A percentile compares a stretch with the other conserved stretches of the same genome.
These are phyloP conservation scores for Elaeis guineensis DNA, from an alignment of 176 grass and related monocot species.

Conservation along the genomic window DNA sequence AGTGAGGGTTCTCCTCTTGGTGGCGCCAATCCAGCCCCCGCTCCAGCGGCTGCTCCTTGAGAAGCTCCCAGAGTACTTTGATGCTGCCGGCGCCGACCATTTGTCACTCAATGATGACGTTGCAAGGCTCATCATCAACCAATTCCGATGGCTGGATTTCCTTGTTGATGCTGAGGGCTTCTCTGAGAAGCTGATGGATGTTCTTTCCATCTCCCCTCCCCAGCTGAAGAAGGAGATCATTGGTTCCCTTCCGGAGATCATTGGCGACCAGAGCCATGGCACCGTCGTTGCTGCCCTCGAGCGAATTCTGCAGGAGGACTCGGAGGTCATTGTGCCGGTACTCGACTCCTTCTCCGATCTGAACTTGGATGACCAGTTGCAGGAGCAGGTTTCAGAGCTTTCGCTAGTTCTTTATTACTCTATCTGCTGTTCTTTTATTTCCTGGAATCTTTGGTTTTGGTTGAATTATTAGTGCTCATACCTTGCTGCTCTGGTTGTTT, in stretches of 20 bases:
- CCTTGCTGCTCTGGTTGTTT: too few relatives aligned
- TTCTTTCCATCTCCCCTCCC: constrained; percentile 72
- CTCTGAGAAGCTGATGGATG: constrained; percentile 53
- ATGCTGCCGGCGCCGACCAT: constrained; percentile 22
- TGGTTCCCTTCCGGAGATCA: constrained; percentile 77
- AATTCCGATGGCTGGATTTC: constrained; percentile 82
- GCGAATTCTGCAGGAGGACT: constrained; percentile 68
- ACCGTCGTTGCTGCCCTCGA: constrained; percentile 49
- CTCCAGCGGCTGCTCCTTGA: constrained; percentile 73
- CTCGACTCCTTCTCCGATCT: constrained; percentile 72
- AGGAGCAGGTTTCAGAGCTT: constrained; percentile 56
- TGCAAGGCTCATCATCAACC: constrained; percentile 53
- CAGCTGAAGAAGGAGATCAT: constrained; percentile 89
- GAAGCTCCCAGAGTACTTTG: constrained; percentile 86
- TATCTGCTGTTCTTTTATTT: not conserved
- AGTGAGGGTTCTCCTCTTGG: constrained; percentile 49
- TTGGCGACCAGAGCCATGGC: constrained; percentile 63
- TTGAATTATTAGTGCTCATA: not conserved
- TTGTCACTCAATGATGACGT: constrained; percentile 60
- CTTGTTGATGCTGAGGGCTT: constrained; percentile 56
- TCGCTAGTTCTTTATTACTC: constrained; percentile 6
- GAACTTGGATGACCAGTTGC: constrained; percentile 57
- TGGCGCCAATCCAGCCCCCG: constrained; percentile 56
- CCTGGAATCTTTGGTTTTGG: constrained; percentile 6
- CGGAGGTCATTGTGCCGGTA: constrained; percentile 55